Evolutionary conservation across 2,329 filamentous ascomycete species (phyloP).

Genomic region (Tolypocladium capitatum): DNA sequence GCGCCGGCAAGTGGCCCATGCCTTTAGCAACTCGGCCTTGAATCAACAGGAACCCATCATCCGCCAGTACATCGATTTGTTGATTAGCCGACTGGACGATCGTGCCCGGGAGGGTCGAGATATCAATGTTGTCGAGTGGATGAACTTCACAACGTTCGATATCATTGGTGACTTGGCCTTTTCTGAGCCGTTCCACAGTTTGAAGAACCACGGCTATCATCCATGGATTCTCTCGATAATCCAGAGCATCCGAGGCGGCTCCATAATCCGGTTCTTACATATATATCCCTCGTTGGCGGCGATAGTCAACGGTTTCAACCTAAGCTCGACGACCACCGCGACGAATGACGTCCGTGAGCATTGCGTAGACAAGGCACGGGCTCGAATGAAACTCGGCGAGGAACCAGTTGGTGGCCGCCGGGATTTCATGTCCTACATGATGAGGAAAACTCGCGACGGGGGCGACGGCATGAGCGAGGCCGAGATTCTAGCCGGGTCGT

Average conservation of each 20-base stretch:
- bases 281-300: slow-evolving; percentile 3
- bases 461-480: slow-evolving; percentile 15
- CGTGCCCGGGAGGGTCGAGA: slow-evolving; percentile 3
- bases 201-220: slow-evolving; percentile 15
- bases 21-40: slow-evolving; percentile 17
- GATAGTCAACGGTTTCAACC: neutral
- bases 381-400: slow-evolving; percentile 8
- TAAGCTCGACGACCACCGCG: neutral
- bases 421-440: slow-evolving; percentile 15
- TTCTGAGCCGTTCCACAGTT: slow-evolving; percentile 25
- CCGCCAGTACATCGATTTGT: slow-evolving; percentile 11
- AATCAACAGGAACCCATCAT: slow-evolving; percentile 17
- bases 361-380: slow-evolving; percentile 9
- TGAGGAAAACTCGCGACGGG: slow-evolving; percentile 16
- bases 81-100: slow-evolving; percentile 10
- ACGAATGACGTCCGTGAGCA: too few relatives aligned
- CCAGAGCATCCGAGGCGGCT: slow-evolving; percentile 1
- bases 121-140: slow-evolving; percentile 19
- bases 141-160: slow-evolving; percentile 26
- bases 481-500: slow-evolving; percentile 19
- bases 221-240: slow-evolving; percentile 14
- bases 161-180: slow-evolving; percentile 29
- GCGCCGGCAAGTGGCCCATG: slow-evolving; percentile 13
- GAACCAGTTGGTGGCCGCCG: slow-evolving; percentile 8
- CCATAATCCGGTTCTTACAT: slow-evolving; percentile 4